phyloP scores from a whole-genome alignment of 805 yeast species.

The Zygotorulaspora danielsina region DNA sequence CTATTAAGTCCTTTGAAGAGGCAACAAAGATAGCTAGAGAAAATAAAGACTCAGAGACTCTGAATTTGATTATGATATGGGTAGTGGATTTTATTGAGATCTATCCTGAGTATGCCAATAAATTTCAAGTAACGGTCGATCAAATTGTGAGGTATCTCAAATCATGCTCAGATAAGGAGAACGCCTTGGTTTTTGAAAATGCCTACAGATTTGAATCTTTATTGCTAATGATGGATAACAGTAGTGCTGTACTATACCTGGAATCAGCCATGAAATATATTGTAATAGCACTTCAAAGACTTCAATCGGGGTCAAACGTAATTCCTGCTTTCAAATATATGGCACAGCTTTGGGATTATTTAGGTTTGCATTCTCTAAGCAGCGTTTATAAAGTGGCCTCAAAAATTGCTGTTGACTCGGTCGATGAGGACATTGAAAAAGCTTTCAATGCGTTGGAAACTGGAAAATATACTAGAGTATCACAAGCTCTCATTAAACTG shows the following conservation, averaged over 20 bases:
- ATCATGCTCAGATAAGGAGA: conserved; percentile 29
- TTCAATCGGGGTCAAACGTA: conserved; percentile 26
- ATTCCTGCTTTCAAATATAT: conserved; percentile 13
- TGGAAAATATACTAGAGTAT: conserved; percentile 39
- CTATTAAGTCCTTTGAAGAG: conserved; percentile 76
- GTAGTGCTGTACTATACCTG: conserved; percentile 41
- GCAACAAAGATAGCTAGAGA: conserved; percentile 87
- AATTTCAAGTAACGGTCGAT: conserved; percentile 53
- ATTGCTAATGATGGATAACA: conserved; percentile 50
- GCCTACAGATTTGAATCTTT: conserved; percentile 64
- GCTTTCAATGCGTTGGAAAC: conserved; percentile 6
- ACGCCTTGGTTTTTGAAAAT: conserved; percentile 41
- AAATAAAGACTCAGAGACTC: conserved; percentile 66
- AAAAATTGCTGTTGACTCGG: background rate
- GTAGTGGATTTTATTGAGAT: conserved; percentile 63
- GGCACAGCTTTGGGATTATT: conserved; percentile 20
- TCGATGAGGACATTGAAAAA: conserved; percentile 12
- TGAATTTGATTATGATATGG: conserved; percentile 72
- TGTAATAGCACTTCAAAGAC: conserved; percentile 50
- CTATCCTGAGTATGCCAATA: conserved; percentile 54
- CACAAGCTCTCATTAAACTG: conserved; percentile 38
- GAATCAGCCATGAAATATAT: conserved; percentile 57
- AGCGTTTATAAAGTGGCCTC: conserved; percentile 16
- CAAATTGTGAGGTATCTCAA: conserved; percentile 59
- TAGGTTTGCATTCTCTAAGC: conserved; percentile 20